Base-by-base conservation (phyloP, 129 eudicot genomes). In the Glebionis coronaria region DNA sequence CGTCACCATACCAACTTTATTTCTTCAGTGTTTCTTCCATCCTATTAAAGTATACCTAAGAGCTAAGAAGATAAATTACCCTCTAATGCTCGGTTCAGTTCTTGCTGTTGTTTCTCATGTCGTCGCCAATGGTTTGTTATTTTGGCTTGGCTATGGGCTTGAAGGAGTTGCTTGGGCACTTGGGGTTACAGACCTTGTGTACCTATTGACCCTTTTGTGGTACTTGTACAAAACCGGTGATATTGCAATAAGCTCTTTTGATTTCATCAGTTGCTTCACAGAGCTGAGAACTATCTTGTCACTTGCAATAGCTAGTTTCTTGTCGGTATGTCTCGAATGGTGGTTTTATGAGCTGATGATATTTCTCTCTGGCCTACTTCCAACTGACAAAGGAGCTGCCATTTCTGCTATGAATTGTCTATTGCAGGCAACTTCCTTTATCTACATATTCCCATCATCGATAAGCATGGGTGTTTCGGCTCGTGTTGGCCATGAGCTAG, bases 291-390 rank as follows among this genome's bases (percentile, higher is more conserved):
- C 78, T 88, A 45, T 72, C 85, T 49, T 77, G 79, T 35, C 2
- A 58, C 95, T 92, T 9, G 82, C 96, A 12, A 65, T 85, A 67
- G 91, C 96, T 0, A 88, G 95, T 58, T 92, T 91, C 55, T 72
- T 92, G 49, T 85, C 84, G 8, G 91, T 92, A 49, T 88, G 95
- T 77, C 75, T 88, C 50, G 98, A 92, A 42, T 92, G 98, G 98
- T 92, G 98, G 98, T 92, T 96, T 91, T 92, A 92, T 46, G 98
- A 92, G 72, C 74, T 92, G 14, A 83, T 92, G 91, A 85, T 91
- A 49, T 78, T 92, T 74, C 51, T 88, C 25, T 87, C 98, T 4
- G 96, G 98, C 46, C 88, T 88, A 80, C 91, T 92, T 5, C 28
- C 78, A 5, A 80, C 82, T 15, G 96, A 96, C 16, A 35, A 35